phyloP scores from a whole-genome alignment of 1,284 basidiomycete species.

The Microbotryum lychnidis-dioicae region DNA sequence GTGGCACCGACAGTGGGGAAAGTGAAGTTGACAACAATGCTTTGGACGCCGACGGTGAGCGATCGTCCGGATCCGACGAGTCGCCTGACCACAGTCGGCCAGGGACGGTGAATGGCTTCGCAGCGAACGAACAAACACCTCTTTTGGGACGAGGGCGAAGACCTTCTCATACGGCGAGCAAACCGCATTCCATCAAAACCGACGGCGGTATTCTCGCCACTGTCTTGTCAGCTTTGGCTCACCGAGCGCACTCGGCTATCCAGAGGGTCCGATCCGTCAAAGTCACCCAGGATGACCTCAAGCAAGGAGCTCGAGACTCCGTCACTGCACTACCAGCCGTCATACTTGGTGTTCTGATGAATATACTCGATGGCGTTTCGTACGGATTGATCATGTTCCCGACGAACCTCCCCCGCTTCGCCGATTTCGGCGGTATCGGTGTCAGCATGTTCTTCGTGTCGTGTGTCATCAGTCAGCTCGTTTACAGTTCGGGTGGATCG shows the following conservation, averaged over 20 bases:
- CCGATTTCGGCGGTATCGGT: constrained; percentile 74
- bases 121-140: constrained; percentile 15
- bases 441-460: constrained; percentile 88
- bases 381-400: constrained; percentile 65
- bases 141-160: constrained; percentile 5
- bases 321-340: constrained; percentile 24
- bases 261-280: background rate
- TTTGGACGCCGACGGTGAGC: background rate
- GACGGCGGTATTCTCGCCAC: too few species aligned
- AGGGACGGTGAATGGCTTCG: background rate
- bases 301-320: constrained; percentile 3
- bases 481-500: constrained; percentile 78
- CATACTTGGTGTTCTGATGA: constrained; percentile 56
- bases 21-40: constrained; percentile 3
- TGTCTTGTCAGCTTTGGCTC: too few species aligned
- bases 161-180: background rate
- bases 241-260: too few species aligned
- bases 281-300: constrained; percentile 11
- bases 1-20: constrained; percentile 1
- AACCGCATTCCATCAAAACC: too few species aligned
- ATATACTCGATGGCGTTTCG: constrained; percentile 81
- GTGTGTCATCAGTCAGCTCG: constrained; percentile 70
- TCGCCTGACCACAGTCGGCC: background rate
- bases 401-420: constrained; percentile 62
- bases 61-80: background rate